These are phyloP conservation scores for Arthrinium phaeospermum DNA, from an alignment of 2,329 filamentous ascomycete genomes.

Conservation along the genomic window DNA sequence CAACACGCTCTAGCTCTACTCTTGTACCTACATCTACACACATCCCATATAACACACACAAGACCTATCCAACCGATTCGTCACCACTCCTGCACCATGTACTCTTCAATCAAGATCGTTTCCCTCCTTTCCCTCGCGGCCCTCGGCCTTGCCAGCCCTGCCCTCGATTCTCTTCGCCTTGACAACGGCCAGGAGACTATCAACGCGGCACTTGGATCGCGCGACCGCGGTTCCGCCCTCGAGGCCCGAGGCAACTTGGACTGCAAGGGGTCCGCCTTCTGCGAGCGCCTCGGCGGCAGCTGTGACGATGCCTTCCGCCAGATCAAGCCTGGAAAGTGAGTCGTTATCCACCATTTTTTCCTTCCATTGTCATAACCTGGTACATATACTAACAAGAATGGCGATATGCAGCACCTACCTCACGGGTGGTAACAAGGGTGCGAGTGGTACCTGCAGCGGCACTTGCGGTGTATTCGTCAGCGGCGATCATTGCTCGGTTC, in stretches of 20 bases:
- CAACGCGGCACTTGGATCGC: background rate
- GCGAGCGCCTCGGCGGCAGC: background rate
- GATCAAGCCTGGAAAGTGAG: background rate
- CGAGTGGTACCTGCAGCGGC: background rate
- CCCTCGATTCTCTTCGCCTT: background rate
- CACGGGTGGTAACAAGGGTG: background rate
- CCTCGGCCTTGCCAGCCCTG: background rate
- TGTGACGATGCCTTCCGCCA: background rate
- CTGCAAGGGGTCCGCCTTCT: background rate
- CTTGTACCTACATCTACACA: background rate
- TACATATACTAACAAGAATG: background rate
- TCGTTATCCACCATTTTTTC: background rate
- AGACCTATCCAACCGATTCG: background rate
- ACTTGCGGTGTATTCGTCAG: background rate
- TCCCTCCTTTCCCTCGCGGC: background rate
- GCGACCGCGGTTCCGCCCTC: background rate
- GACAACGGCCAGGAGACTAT: background rate
- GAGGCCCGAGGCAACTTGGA: background rate
- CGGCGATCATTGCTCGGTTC: background rate
- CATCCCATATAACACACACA: background rate
- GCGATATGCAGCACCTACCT: background rate
- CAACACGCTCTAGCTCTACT: background rate
- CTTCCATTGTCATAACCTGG: background rate
- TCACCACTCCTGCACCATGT: background rate
- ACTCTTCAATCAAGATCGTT: background rate